Evolutionary conservation across 2,329 filamentous ascomycete genomes (phyloP).

Genomic region (Phyllosticta paracitricarpa): DNA sequence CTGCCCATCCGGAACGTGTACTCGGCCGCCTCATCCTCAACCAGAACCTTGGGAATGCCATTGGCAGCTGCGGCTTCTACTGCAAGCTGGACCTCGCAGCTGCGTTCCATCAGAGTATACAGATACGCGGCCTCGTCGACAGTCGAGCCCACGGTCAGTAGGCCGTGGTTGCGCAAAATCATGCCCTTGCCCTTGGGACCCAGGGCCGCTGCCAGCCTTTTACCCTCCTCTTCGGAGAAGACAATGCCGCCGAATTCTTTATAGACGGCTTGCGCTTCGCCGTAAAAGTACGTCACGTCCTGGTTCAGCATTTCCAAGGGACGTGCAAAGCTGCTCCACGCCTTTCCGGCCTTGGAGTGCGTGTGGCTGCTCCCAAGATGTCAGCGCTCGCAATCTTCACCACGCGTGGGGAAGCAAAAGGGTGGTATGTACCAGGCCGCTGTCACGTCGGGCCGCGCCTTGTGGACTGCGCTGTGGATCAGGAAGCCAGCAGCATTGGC

Average conservation of each 20-base stretch:
- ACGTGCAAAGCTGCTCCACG: conserved; percentile 55
- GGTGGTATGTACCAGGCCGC: conserved; percentile 42
- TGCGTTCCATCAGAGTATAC: conserved; percentile 58
- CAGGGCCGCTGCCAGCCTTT: conserved; percentile 52
- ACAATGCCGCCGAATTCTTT: conserved; percentile 55
- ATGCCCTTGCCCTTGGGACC: conserved; percentile 52
- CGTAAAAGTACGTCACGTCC: conserved; percentile 55
- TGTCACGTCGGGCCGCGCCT: conserved; percentile 53
- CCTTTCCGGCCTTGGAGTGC: conserved; percentile 56
- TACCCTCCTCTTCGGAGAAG: conserved; percentile 53
- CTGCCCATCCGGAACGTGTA: conserved; percentile 42
- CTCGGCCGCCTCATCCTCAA: conserved; percentile 46
- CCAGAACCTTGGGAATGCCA: conserved; percentile 41
- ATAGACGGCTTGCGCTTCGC: conserved; percentile 54
- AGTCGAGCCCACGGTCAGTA: conserved; percentile 59
- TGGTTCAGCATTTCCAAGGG: conserved; percentile 63
- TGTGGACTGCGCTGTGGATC: conserved; percentile 61
- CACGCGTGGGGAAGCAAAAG: not conserved
- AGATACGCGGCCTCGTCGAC: conserved; percentile 67
- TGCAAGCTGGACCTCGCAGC: conserved; percentile 57
- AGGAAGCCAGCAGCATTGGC: conserved; percentile 59
- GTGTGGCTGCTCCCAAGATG: conserved; percentile 37
- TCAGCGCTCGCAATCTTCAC: not conserved
- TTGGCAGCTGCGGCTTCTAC: conserved; percentile 54
- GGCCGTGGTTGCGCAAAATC: conserved; percentile 61